Conservation (phyloP, 306 rosid genomes). For the Lathyrus oleraceus region DNA sequence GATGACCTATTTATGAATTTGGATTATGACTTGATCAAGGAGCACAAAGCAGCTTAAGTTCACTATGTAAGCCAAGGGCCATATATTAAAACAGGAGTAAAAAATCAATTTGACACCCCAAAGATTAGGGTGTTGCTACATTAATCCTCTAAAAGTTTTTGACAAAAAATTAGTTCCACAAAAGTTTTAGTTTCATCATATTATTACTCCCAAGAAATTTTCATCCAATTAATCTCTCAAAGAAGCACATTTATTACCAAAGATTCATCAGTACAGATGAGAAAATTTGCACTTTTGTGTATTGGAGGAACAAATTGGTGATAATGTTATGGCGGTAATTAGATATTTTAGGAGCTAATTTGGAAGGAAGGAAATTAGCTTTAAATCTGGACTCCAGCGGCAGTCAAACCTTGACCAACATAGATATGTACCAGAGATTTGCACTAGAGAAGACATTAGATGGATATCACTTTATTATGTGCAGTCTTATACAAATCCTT, state of each 20-base stretch:
- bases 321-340: background rate
- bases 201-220: background rate
- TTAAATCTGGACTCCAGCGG: background rate
- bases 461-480: background rate
- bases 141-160: background rate
- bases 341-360: background rate
- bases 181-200: background rate
- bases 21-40: conserved; percentile 14
- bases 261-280: background rate
- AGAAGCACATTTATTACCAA: background rate
- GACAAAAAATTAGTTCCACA: background rate
- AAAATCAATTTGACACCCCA: background rate
- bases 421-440: background rate
- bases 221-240: background rate
- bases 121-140: background rate
- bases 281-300: background rate
- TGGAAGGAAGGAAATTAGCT: background rate
- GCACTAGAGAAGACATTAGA: background rate
- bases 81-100: background rate
- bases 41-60: no score
- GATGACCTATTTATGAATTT: background rate
- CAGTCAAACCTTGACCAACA: background rate
- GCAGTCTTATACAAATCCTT: no score
- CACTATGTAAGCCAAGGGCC: background rate
- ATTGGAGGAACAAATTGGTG: background rate